A percentile compares a stretch with the other conserved stretches of the same genome.
phyloP scores from a whole-genome alignment of 1,284 basidiomycete genomes.

The Puccinia hordei region DNA sequence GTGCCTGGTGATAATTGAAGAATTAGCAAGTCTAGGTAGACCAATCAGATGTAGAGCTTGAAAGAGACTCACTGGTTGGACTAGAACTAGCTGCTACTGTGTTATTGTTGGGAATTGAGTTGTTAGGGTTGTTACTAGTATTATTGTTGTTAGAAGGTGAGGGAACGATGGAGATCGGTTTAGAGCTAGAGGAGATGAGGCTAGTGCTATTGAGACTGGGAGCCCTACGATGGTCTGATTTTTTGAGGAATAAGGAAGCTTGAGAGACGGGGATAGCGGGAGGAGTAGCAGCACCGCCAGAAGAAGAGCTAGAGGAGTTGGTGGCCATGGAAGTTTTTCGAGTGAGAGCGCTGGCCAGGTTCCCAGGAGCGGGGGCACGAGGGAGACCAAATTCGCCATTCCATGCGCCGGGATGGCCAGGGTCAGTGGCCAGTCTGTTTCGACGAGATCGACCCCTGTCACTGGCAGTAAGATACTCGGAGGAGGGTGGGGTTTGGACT shows the following conservation, averaged over 20 bases:
- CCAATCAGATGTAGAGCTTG: too few relatives aligned
- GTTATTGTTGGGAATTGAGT: neutral
- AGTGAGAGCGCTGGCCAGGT: conserved; percentile 26
- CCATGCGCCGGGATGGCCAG: conserved; percentile 17
- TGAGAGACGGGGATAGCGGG: neutral
- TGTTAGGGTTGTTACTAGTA: neutral
- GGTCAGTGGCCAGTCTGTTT: conserved; percentile 41
- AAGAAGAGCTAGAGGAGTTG: neutral
- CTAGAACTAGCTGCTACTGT: neutral
- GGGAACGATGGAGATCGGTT: conserved; percentile 2
- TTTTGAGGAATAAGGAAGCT: conserved; percentile 38
- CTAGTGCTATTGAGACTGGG: conserved; percentile 31
- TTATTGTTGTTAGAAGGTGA: neutral
- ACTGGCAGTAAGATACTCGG: conserved; percentile 11
- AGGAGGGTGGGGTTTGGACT: conserved; percentile 1
- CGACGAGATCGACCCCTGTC: conserved; percentile 25
- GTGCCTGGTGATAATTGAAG: neutral
- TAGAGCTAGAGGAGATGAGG: neutral
- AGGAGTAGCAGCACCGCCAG: neutral
- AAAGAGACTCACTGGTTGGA: conserved; percentile 38
- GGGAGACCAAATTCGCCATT: conserved; percentile 51
- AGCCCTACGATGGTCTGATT: conserved; percentile 35
- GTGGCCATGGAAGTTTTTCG: conserved; percentile 28
- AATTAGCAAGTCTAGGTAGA: neutral
- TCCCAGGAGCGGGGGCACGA: conserved; percentile 51